Base-by-base conservation (phyloP, 768 basidiomycete genomes). In the Phanerodontia chrysosporium region DNA sequence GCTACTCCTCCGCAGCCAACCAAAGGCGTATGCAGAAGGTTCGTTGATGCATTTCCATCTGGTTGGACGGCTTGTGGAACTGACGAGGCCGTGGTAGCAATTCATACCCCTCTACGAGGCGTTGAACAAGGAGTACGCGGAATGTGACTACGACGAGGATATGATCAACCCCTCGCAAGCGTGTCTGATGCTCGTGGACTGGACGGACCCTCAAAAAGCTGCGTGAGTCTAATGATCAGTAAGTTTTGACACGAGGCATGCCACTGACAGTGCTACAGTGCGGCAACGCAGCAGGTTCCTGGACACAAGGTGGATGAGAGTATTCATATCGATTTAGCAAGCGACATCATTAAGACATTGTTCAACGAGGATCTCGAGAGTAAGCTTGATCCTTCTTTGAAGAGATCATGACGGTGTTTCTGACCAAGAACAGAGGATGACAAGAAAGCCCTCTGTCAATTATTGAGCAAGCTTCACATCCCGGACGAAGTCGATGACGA, bases 191-290 rank as follows among this genome's bases (percentile, higher is more conserved):
- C 79, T 95, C 66, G 78, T 88, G 2, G 92, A 95, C 63, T 96
- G 94, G 93, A 91, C 89, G 3, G 88, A 95, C 68, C 89, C 92
- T 0, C 78, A 83, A 66, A 92, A 90, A 66, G 80, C 82, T 35
- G 79, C 83, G 67, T 82, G 66, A 76, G 77, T 73, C 63, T 16
- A 16, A 59, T 61, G 4, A 55, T 48, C 39, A 29, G 25, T 7
- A 14, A 21, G n/a, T 48, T 22, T 32, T 21, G 42, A 51, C 42
- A 53, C 4, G 51, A 24, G 29, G 46, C 58, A 29, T 57, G n/a
- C 27, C 10, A 4, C 39, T 42, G 39, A 42, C 39, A 18, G 18
- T 42, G 39, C 39, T 42, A 12, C 36, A 55, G 59, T 22, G 57
- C 39, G 32, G 39, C 64, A 7, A 57, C 14, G 22, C 82, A 82